Evolutionary conservation across 805 yeast species (phyloP).

Genomic region (Saturnispora mendoncae): DNA sequence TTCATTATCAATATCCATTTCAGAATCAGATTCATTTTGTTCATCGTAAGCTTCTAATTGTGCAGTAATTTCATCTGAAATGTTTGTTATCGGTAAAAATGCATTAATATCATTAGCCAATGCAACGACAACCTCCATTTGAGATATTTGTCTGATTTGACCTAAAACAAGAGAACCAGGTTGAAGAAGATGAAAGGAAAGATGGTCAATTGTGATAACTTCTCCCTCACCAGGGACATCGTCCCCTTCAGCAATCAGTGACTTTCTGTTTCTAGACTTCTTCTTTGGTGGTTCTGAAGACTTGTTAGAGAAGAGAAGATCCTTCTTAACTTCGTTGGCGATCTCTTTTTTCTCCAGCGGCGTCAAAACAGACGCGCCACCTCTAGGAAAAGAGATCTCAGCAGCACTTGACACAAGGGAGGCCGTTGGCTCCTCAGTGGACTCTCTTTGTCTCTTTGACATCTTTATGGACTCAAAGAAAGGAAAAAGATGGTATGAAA

Average conservation of each 20-base stretch:
- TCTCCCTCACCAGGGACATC: slow-evolving; percentile 21
- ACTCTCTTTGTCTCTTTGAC: slow-evolving; percentile 43
- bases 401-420: slow-evolving; percentile 24
- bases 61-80: slow-evolving; percentile 54
- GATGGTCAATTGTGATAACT: slow-evolving; percentile 47
- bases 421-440: slow-evolving; percentile 23
- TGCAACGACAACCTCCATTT: slow-evolving; percentile 57
- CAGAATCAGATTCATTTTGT: slow-evolving; percentile 34
- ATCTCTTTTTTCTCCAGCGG: slow-evolving; percentile 90
- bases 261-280: slow-evolving; percentile 25
- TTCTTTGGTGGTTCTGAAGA: slow-evolving; percentile 23
- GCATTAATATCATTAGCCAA: slow-evolving; percentile 79
- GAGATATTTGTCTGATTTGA: slow-evolving; percentile 53
- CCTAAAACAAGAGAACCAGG: slow-evolving; percentile 76
- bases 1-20: slow-evolving; percentile 18
- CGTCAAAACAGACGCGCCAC: slow-evolving; percentile 79
- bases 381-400: slow-evolving; percentile 83
- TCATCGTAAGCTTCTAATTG: slow-evolving; percentile 51
- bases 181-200: slow-evolving; percentile 51
- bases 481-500: background rate
- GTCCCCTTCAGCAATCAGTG: slow-evolving; percentile 23
- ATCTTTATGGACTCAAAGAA: slow-evolving; percentile 2
- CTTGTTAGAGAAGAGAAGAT: slow-evolving; percentile 50
- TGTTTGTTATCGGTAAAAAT: slow-evolving; percentile 61
- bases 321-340: slow-evolving; percentile 84